Evolutionary conservation across 2,329 filamentous ascomycete genomes (phyloP), one percentile per base, ranked within the genome.

Genomic region (Ceratocystis smalleyi): DNA sequence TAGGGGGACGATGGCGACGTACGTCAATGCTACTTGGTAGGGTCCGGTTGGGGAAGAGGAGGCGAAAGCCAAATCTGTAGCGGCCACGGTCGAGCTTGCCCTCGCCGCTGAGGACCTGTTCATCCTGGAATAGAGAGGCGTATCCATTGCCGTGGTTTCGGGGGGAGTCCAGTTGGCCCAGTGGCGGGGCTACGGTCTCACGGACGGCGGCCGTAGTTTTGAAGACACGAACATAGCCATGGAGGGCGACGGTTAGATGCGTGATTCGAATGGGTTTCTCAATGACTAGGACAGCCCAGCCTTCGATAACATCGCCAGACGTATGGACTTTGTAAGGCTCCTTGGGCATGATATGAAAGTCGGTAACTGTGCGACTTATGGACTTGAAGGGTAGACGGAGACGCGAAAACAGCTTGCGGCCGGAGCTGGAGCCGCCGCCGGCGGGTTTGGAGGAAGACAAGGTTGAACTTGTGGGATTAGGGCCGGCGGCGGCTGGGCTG

Each of bases 21-120:
- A 96, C 92, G 76, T 95, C 91, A 71, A 99, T 92, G 73, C 92
- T 96, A 74, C 89, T 96, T n/a, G 89, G 89, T 66, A 94, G 75
- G 4, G 81, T 82, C 69, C 83, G 81, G 61, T 81, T 77, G 1
- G 87, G 86, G 68, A 90, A 89, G 65, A 85, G 77, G 67, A 89
- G 75, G 70, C 89, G 83, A 69, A 89, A 90, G 67, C 87, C 84
- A 73, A 94, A 94, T 73, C 91, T 85, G 71, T 90, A 92, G 69
- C 83, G 82, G 47, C 87, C 87, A 59, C 87, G 81, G 62, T 87
- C 84, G 43, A 94, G 76, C 69, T 85, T 81, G 15, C 89, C 88
- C 70, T 91, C 87, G 24, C 88, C 88, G 71, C 88, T 91, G 43
- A 94, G 75, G 15, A 89, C 86, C 71, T 86, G 81, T 75, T 94